phyloP scores from a whole-genome alignment of 2,329 filamentous ascomycete genomes.

The Dothistroma septosporum region DNA sequence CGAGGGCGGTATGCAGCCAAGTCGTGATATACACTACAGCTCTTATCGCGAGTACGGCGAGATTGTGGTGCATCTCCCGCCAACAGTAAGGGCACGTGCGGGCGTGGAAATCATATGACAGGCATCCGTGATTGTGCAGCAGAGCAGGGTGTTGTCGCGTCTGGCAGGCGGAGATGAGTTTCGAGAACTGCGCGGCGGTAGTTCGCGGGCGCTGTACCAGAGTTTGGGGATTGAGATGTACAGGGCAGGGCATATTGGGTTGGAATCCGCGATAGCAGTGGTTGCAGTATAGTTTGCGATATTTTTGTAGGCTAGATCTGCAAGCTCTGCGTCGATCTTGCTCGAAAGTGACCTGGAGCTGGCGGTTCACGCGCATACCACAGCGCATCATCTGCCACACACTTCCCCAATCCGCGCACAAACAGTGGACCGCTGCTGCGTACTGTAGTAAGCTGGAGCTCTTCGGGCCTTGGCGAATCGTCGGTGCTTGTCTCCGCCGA shows the following conservation, averaged over 20 bases:
- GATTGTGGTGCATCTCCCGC: constrained; percentile 1
- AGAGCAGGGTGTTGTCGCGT: background rate
- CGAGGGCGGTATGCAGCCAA: constrained; percentile 5
- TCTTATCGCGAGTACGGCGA: constrained; percentile 3
- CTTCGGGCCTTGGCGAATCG: background rate
- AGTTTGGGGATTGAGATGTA: background rate
- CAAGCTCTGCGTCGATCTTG: background rate
- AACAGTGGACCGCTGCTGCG: background rate
- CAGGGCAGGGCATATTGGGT: background rate
- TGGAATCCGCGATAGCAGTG: background rate
- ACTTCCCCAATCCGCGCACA: background rate
- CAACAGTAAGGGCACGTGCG: background rate
- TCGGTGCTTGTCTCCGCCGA: background rate
- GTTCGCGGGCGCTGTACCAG: background rate
- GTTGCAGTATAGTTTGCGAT: background rate
- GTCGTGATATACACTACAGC: background rate
- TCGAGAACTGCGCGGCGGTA: background rate
- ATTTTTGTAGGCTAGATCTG: background rate
- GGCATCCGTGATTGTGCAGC: background rate
- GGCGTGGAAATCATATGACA: constrained; percentile 1
- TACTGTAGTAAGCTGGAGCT: background rate
- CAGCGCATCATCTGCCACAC: constrained; percentile 2
- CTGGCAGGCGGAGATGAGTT: background rate
- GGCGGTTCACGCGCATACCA: background rate
- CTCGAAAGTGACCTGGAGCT: background rate